A percentile compares a stretch with the other conserved stretches of the same genome.
phyloP scores from a whole-genome alignment of 495 filamentous ascomycete species.

The Glonium stellatum region DNA sequence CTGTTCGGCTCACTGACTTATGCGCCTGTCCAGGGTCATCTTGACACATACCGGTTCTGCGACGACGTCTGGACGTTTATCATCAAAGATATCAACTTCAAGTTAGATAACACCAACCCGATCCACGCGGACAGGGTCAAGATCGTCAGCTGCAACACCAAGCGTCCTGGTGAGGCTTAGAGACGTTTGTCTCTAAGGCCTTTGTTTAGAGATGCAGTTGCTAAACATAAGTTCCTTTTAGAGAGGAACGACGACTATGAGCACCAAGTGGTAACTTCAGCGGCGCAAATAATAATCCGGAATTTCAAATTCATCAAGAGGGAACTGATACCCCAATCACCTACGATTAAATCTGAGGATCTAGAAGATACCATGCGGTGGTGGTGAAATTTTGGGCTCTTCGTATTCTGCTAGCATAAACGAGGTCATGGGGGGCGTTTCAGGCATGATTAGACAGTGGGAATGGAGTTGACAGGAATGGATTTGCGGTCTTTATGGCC shows the following conservation, averaged over 20 bases:
- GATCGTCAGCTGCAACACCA: conserved; percentile 93
- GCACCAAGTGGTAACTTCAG: too few relatives aligned
- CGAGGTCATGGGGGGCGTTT: too few relatives aligned
- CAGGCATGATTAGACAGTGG: too few relatives aligned
- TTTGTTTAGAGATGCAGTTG: not conserved
- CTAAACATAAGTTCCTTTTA: not conserved
- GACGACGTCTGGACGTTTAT: conserved; percentile 99
- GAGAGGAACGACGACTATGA: not conserved
- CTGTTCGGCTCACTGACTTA: conserved; percentile 4
- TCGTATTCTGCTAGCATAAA: too few relatives aligned
- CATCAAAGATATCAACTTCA: conserved; percentile 96
- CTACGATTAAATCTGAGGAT: too few relatives aligned
- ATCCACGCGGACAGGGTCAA: conserved; percentile 63
- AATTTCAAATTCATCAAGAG: too few relatives aligned
- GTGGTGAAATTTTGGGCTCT: too few relatives aligned
- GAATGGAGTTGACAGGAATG: too few relatives aligned
- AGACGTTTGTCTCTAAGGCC: not conserved
- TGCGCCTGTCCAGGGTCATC: conserved; percentile 61
- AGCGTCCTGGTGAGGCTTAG: conserved; percentile 61
- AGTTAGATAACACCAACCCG: conserved; percentile 67
- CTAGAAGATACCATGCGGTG: too few relatives aligned
- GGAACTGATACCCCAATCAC: too few relatives aligned
- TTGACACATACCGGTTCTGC: conserved; percentile 99
- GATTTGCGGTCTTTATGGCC: too few relatives aligned
- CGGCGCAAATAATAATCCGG: too few relatives aligned